Percentiles rank a stretch among this genome's conserved stretches.
Evolutionary conservation across 768 basidiomycete genomes (phyloP).

Genomic region (Collybiopsis confluens): DNA sequence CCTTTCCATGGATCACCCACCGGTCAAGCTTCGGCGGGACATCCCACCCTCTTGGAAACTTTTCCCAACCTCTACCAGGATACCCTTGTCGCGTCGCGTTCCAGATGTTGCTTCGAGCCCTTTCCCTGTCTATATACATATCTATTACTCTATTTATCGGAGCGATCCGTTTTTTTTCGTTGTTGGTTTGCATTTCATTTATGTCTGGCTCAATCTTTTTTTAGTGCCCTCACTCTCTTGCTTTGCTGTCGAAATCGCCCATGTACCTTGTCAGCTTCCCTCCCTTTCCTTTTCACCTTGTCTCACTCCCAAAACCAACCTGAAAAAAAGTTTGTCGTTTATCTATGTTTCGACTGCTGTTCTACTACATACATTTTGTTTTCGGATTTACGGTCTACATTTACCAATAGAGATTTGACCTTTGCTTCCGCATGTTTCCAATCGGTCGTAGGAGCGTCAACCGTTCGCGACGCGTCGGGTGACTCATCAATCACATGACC

Average conservation of each 20-base stretch:
- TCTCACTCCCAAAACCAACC: background rate
- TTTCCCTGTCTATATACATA: background rate
- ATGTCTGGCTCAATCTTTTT: background rate
- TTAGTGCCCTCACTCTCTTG: background rate
- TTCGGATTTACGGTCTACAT: background rate
- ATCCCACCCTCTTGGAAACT: no score
- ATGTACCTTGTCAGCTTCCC: background rate
- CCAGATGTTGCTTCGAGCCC: background rate
- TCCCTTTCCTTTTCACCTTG: no score
- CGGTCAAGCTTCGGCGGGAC: no score
- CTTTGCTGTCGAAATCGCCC: background rate
- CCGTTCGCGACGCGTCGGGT: no score
- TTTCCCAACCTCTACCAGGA: no score
- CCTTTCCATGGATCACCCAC: no score
- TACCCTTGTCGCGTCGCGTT: background rate
- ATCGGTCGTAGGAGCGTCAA: no score
- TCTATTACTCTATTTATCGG: slow-evolving; percentile 2
- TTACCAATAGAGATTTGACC: no score
- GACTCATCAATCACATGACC: no score
- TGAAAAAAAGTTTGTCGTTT: background rate
- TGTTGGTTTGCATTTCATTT: background rate
- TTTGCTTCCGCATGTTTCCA: no score
- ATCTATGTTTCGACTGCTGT: background rate
- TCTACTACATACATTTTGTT: background rate
- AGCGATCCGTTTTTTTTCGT: background rate